Base-by-base conservation (phyloP, 257 asterid genomes). In the Catharanthus roseus region DNA sequence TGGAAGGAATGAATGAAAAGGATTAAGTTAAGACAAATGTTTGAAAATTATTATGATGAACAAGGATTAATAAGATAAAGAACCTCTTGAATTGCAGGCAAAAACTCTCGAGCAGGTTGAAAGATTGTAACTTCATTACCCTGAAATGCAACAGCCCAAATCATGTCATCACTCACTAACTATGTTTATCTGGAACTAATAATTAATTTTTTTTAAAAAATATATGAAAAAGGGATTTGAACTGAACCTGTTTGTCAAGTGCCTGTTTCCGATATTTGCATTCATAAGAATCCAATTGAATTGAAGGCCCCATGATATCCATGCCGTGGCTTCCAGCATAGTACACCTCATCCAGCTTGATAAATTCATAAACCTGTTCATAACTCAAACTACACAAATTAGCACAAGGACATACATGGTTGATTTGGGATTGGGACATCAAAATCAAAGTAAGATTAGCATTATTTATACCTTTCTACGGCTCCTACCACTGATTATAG, bases 281-380 rank as follows among this genome's bases (percentile, higher is more conserved):
- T 67, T 81, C 85, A 67, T 88, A 85, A 36, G 87, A 84, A 33
- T 67, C 81, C 5, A 73, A 49, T 61, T 75, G 74, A 10, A 65
- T 71, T 0, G 80, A 80, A 31, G 98, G 98, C 33, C 95, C 96
- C 87, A 83, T 87, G 64, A 92, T 92, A 72, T 92, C 98, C 98
- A 92, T 85, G 6, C 98, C 98, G 75, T 92, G 98, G 85, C 97
- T 90, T 29, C 98, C 98, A n/a, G 98, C 98, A 33, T 92, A 92
- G 74, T 82, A 88, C 29, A 92, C 82, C 71, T 90, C 89, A 70
- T 88, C 96, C 36, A 92, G 72, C 80, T 86, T 85, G 0, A 90
- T 96, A 84, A 92, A 92, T 65, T 78, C 92, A 77, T 83, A 74
- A 41, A 92, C 96, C 98, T 92, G 39, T 3, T 38, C 5, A 24